Conservation (phyloP, 805 yeast genomes). For the Metschnikowia noctiluminum region DNA sequence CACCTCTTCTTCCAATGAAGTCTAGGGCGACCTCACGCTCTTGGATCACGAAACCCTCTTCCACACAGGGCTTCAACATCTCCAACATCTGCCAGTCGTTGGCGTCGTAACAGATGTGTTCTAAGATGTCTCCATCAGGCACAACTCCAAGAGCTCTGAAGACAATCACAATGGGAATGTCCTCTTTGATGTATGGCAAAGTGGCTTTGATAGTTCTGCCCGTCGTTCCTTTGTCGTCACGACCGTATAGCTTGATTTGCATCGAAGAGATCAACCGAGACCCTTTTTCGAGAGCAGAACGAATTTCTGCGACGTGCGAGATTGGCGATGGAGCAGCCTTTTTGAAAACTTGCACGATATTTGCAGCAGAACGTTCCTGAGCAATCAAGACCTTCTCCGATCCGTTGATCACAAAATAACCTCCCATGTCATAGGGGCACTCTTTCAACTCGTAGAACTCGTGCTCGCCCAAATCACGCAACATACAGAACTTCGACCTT, state of each 20-base stretch:
- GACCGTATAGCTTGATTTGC: constrained; percentile 88
- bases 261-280: constrained; percentile 89
- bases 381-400: constrained; percentile 98
- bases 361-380: constrained; percentile 97
- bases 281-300: constrained; percentile 96
- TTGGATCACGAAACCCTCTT: constrained; percentile 97
- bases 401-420: constrained; percentile 96
- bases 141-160: constrained; percentile 98
- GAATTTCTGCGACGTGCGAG: constrained; percentile 92
- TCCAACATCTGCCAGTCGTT: constrained; percentile 99
- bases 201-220: constrained; percentile 93
- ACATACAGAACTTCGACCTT: constrained; percentile 91
- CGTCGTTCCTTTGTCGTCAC: constrained; percentile 64
- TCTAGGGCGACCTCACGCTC: constrained; percentile 97
- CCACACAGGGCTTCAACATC: constrained; percentile 98
- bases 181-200: constrained; percentile 92
- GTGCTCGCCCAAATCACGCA: constrained; percentile 84
- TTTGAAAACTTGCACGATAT: constrained; percentile 96
- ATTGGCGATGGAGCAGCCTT: constrained; percentile 97
- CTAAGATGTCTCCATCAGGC: constrained; percentile 98
- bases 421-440: constrained; percentile 99
- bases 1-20: constrained; percentile 97
- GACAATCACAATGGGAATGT: constrained; percentile 94
- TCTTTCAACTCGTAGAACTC: constrained; percentile 95
- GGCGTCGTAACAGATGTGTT: constrained; percentile 96